These are phyloP conservation scores for Claviceps sp. DNA, from an alignment of 2,329 filamentous ascomycete species.

Conservation along the genomic window DNA sequence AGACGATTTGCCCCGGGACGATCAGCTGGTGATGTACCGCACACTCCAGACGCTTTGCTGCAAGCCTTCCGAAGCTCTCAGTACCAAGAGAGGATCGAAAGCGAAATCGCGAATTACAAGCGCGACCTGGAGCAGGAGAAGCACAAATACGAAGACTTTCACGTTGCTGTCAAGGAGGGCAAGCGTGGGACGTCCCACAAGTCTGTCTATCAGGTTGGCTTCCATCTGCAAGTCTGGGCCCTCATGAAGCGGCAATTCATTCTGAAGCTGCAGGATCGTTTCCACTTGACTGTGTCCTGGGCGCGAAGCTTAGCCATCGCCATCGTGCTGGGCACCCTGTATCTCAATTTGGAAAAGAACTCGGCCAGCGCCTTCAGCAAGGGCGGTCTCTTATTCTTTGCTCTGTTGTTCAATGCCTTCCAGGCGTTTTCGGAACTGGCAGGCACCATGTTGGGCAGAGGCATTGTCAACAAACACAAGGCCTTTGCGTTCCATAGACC, in stretches of 20 bases:
- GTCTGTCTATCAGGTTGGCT: constrained; percentile 73
- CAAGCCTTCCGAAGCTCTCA: constrained; percentile 57
- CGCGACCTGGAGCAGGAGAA: constrained; percentile 48
- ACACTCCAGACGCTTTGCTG: constrained; percentile 51
- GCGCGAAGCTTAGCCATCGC: constrained; percentile 54
- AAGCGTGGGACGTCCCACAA: constrained; percentile 63
- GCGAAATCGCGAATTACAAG: constrained; percentile 59
- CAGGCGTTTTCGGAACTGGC: constrained; percentile 69
- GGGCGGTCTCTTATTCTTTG: constrained; percentile 68
- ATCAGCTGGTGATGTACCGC: constrained; percentile 52
- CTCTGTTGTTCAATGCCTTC: constrained; percentile 77
- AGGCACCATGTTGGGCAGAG: constrained; percentile 59
- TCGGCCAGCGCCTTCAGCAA: constrained; percentile 65
- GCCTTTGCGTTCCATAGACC: constrained; percentile 74
- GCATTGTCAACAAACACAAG: constrained; percentile 73
- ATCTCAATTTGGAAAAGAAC: constrained; percentile 52
- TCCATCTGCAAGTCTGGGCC: constrained; percentile 71
- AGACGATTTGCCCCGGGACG: constrained; percentile 59
- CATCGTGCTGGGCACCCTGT: constrained; percentile 69
- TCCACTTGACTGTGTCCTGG: constrained; percentile 65
- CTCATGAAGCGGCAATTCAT: constrained; percentile 73
- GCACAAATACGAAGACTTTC: constrained; percentile 62
- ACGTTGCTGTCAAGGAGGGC: constrained; percentile 58
- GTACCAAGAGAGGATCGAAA: constrained; percentile 39
- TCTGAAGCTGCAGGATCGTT: constrained; percentile 76